Percentiles rank a stretch among this genome's conserved stretches.
These are phyloP conservation scores for Rhizophlyctis rosea DNA, from an alignment of 192 early-diverging fungal species.

Conservation along the genomic window DNA sequence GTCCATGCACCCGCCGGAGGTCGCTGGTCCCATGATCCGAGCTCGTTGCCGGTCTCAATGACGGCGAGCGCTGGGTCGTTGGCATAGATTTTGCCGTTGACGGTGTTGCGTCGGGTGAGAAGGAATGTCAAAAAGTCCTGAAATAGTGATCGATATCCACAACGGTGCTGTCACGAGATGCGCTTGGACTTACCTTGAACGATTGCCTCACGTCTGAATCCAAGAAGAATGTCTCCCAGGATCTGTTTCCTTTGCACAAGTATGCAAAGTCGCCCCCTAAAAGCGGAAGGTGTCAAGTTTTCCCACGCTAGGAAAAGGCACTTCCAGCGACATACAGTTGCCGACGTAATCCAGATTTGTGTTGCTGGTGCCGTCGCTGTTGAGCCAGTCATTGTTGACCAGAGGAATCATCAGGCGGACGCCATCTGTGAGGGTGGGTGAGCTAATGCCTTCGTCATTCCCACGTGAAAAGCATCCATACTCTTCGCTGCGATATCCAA, in stretches of 20 bases:
- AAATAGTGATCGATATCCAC: background rate
- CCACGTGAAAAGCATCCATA: background rate
- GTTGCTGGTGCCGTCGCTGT: background rate
- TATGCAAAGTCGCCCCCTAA: constrained; percentile 12
- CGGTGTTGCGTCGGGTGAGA: constrained; percentile 36
- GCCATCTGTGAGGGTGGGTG: background rate
- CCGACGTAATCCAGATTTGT: background rate
- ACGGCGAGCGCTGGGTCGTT: constrained; percentile 43
- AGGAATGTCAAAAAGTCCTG: background rate
- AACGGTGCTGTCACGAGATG: no score
- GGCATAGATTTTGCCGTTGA: constrained; percentile 37
- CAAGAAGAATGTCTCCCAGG: constrained; percentile 10
- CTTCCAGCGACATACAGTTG: no score
- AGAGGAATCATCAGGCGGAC: constrained; percentile 14
- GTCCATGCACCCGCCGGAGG: constrained; percentile 21
- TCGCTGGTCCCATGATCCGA: constrained; percentile 18
- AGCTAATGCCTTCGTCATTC: background rate
- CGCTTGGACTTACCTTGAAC: background rate
- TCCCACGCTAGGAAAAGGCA: no score
- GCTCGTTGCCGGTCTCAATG: constrained; percentile 51
- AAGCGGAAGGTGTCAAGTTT: no score
- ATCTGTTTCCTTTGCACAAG: constrained; percentile 3
- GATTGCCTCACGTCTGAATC: background rate
- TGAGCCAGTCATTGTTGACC: constrained; percentile 16
- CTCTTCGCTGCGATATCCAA: constrained; percentile 8